Conservation (phyloP, 1,284 basidiomycete species). For the Ustilago lituana region DNA sequence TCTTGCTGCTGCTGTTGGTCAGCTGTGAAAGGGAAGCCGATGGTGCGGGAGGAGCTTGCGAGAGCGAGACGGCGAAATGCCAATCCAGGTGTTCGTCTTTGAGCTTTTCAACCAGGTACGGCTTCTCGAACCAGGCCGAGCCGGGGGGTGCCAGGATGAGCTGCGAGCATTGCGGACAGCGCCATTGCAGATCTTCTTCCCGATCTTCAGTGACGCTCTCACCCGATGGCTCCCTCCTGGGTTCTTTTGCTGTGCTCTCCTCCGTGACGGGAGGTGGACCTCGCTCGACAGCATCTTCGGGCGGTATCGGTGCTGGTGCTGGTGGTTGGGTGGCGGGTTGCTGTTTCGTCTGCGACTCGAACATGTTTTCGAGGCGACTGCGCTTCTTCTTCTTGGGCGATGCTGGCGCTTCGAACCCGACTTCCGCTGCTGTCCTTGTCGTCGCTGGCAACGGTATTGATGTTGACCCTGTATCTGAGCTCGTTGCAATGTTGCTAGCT, state of each 20-base stretch:
- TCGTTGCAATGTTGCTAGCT: conserved; percentile 54
- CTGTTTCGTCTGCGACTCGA: conserved; percentile 23
- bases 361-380: conserved; percentile 30
- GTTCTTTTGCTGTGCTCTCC: no score
- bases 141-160: conserved; percentile 25
- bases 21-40: background rate
- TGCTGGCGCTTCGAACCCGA: conserved; percentile 3
- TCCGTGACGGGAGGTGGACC: no score
- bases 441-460: conserved; percentile 49
- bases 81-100: conserved; percentile 58
- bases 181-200: conserved; percentile 38
- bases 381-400: conserved; percentile 41
- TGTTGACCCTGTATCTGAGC: background rate
- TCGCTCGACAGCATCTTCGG: background rate
- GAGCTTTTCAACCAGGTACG: conserved; percentile 38
- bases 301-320: conserved; percentile 1
- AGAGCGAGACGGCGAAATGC: conserved; percentile 57
- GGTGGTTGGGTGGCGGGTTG: conserved; percentile 12
- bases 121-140: conserved; percentile 39
- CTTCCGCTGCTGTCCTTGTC: conserved; percentile 15
- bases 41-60: conserved; percentile 23
- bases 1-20: conserved; percentile 13
- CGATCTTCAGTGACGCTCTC: conserved; percentile 4
- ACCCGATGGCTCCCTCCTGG: no score
- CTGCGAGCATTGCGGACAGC: conserved; percentile 48